Conservation (phyloP, 2,329 filamentous ascomycete genomes). For the Fusarium brachygibbosum region DNA sequence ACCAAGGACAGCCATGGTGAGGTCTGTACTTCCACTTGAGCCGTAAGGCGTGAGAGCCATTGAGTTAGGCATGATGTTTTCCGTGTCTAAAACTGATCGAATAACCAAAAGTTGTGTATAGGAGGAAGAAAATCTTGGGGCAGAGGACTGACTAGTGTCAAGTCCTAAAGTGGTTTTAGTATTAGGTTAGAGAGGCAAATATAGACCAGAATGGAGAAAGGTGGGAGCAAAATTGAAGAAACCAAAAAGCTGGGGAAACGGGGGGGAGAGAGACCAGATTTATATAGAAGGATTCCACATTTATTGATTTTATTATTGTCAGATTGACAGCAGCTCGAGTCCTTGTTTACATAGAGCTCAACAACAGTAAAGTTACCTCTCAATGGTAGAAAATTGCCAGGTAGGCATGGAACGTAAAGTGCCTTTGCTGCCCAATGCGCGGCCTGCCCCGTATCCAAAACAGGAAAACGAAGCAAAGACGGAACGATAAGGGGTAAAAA, state of each 20-base stretch:
- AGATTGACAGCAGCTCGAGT: constrained; percentile 1
- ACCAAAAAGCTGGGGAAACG: constrained; percentile 33
- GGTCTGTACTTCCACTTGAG: constrained; percentile 56
- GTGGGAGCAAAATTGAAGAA: constrained; percentile 20
- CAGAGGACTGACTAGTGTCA: constrained; percentile 2
- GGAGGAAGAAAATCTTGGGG: constrained; percentile 8
- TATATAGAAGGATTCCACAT: constrained; percentile 34
- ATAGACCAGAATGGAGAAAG: constrained; percentile 10
- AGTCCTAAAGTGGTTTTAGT: not conserved
- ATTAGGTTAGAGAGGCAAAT: constrained; percentile 10
- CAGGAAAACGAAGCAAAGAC: constrained; percentile 38
- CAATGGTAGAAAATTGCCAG: constrained; percentile 34
- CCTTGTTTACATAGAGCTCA: constrained; percentile 37
- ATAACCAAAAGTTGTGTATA: constrained; percentile 4
- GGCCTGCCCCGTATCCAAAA: constrained; percentile 33
- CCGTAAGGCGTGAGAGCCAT: constrained; percentile 54
- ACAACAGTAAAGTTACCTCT: constrained; percentile 7
- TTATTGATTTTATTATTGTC: constrained; percentile 8
- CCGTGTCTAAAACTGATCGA: constrained; percentile 22
- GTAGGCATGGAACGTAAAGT: constrained; percentile 43
- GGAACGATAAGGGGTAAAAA: constrained; percentile 38
- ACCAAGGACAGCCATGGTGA: constrained; percentile 84
- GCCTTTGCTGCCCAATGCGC: constrained; percentile 51
- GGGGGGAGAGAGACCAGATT: constrained; percentile 14
- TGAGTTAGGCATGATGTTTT: constrained; percentile 47